Conservation (phyloP, 2,329 filamentous ascomycete species). For the Fusarium falciforme region DNA sequence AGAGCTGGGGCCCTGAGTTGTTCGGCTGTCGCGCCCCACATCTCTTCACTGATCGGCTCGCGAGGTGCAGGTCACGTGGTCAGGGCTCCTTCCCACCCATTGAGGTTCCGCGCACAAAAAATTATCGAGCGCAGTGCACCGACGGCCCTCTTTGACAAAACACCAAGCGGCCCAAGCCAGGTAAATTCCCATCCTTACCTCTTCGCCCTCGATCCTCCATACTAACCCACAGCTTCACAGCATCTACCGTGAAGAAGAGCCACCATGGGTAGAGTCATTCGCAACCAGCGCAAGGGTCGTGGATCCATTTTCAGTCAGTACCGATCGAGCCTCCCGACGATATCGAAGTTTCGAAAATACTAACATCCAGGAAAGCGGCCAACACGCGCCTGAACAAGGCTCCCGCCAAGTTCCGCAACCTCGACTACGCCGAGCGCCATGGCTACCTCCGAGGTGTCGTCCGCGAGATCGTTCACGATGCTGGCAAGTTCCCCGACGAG, state of each 20-base stretch:
- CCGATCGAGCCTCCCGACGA: conserved; percentile 40
- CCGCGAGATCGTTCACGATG: conserved; percentile 99
- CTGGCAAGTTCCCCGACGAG: conserved; percentile 65
- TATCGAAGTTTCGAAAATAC: conserved; percentile 43
- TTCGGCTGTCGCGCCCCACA: conserved; percentile 15
- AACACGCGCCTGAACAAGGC: conserved; percentile 92
- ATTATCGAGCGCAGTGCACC: conserved; percentile 45
- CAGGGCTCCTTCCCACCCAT: conserved; percentile 46
- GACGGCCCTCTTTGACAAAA: conserved; percentile 49
- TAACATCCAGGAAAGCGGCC: conserved; percentile 66
- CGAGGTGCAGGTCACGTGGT: conserved; percentile 52
- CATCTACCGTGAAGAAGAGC: conserved; percentile 51
- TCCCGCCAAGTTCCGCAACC: conserved; percentile 87
- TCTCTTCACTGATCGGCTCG: background rate
- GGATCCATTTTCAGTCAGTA: conserved; percentile 69
- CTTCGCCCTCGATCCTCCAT: conserved; percentile 40
- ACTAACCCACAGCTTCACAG: conserved; percentile 47
- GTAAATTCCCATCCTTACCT: conserved; percentile 47
- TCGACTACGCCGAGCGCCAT: conserved; percentile 97
- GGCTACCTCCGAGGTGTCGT: conserved; percentile 98
- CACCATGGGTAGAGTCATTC: conserved; percentile 70
- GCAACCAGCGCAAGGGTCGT: conserved; percentile 73
- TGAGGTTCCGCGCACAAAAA: conserved; percentile 53
- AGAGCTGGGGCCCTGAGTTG: conserved; percentile 7
- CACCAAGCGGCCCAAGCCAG: conserved; percentile 56